Evolutionary conservation across 108 stramenopile species (phyloP).

Genomic region (Skeletonema tropicum): DNA sequence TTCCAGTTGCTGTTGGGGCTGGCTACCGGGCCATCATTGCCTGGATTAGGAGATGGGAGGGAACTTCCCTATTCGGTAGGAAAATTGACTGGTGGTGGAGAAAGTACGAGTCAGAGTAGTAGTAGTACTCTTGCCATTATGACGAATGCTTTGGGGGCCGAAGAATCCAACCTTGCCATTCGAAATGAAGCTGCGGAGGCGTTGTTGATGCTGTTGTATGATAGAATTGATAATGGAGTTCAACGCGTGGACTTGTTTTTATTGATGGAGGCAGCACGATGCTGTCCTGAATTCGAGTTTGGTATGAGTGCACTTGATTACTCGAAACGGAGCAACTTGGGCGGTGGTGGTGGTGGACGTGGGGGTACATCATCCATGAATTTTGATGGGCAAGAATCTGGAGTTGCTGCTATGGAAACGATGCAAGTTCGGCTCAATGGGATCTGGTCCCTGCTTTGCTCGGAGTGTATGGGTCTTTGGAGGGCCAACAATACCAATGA

Average conservation of each 20-base stretch:
- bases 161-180: background rate
- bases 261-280: conserved; percentile 23
- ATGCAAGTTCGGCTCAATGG: conserved; percentile 30
- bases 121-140: background rate
- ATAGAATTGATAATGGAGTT: conserved; percentile 60
- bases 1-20: conserved; percentile 26
- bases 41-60: conserved; percentile 12
- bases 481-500: conserved; percentile 20
- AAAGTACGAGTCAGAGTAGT: background rate
- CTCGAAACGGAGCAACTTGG: background rate
- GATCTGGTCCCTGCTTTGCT: conserved; percentile 57
- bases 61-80: conserved; percentile 15
- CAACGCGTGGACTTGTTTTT: conserved; percentile 44
- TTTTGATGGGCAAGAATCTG: background rate
- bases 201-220: conserved; percentile 58
- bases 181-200: conserved; percentile 63
- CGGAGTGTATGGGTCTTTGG: conserved; percentile 73
- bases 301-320: conserved; percentile 21
- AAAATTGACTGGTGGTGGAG: conserved; percentile 1
- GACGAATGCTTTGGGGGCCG: background rate
- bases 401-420: background rate
- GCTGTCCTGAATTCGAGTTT: conserved; percentile 28
- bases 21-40: conserved; percentile 21
- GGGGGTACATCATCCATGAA: too few species aligned
- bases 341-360: too few species aligned